These are phyloP conservation scores for Wickerhamiella domercqiae DNA, from an alignment of 805 yeast species.

Conservation along the genomic window DNA sequence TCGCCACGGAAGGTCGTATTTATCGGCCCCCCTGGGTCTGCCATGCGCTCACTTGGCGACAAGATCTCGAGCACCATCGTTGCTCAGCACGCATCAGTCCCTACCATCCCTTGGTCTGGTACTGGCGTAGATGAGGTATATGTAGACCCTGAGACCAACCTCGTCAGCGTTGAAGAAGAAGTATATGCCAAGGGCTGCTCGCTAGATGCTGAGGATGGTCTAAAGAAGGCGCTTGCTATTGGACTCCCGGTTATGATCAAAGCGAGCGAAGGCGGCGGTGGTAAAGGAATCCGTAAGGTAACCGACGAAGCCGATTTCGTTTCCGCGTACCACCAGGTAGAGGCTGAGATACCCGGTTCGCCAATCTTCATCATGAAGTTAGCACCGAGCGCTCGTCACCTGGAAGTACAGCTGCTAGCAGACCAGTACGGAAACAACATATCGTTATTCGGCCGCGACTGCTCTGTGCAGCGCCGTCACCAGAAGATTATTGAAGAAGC, in stretches of 20 bases:
- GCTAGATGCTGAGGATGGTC: constrained; percentile 73
- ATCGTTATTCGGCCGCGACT: constrained; percentile 95
- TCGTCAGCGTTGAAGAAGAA: constrained; percentile 79
- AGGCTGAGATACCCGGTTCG: constrained; percentile 96
- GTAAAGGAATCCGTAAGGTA: constrained; percentile 98
- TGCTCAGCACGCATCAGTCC: constrained; percentile 96
- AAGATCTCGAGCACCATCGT: constrained; percentile 95
- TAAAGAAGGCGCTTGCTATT: constrained; percentile 64
- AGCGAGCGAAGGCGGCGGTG: constrained; percentile 99
- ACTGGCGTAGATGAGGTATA: constrained; percentile 81
- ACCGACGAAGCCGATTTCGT: constrained; percentile 67
- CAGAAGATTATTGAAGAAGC: constrained; percentile 99
- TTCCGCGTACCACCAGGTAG: constrained; percentile 76
- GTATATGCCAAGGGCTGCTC: constrained; percentile 84
- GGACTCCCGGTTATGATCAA: constrained; percentile 99
- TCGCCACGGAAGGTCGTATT: constrained; percentile 81
- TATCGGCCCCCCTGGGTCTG: constrained; percentile 98
- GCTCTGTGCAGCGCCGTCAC: constrained; percentile 99
- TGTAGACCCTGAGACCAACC: constrained; percentile 49
- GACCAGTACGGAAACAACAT: constrained; percentile 98
- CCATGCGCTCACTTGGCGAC: constrained; percentile 99
- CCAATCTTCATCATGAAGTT: constrained; percentile 96
- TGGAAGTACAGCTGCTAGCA: constrained; percentile 94
- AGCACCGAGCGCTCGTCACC: constrained; percentile 95
- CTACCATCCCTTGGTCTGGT: constrained; percentile 99